A percentile compares a stretch with the other conserved stretches of the same genome.
These are phyloP conservation scores for Xylaria sp. DNA, from an alignment of 2,329 filamentous ascomycete species.

Conservation along the genomic window DNA sequence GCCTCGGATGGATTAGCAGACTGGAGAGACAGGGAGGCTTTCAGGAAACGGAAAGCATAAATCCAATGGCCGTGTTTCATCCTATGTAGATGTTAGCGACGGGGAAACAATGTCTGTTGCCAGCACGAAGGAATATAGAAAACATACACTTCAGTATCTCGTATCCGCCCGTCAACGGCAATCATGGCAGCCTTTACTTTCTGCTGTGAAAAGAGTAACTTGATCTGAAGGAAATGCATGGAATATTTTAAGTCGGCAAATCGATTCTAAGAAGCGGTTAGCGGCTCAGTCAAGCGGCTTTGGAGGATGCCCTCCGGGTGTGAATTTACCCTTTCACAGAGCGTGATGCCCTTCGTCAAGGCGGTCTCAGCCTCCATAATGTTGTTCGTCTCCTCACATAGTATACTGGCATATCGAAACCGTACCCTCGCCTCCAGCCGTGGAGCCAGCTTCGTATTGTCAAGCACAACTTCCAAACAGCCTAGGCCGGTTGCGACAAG, in stretches of 20 bases:
- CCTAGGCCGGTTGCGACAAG: conserved; percentile 72
- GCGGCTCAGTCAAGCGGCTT: conserved; percentile 18
- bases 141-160: conserved; percentile 66
- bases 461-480: conserved; percentile 71
- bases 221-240: conserved; percentile 73
- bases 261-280: conserved; percentile 49
- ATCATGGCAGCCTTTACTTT: conserved; percentile 75
- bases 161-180: conserved; percentile 68
- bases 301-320: not conserved
- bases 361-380: conserved; percentile 72
- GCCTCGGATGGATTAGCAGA: conserved; percentile 62
- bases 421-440: conserved; percentile 70
- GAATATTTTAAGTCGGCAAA: conserved; percentile 73
- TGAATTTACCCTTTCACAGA: conserved; percentile 63
- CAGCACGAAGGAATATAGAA: not conserved
- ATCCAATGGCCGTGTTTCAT: conserved; percentile 71
- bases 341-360: conserved; percentile 69
- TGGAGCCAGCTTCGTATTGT: conserved; percentile 61
- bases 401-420: conserved; percentile 70
- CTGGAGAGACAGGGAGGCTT: conserved; percentile 69
- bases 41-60: conserved; percentile 76
- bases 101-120: conserved; percentile 1
- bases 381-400: conserved; percentile 78
- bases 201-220: conserved; percentile 66
- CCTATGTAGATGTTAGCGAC: conserved; percentile 38